Percentiles rank a stretch among this genome's conserved stretches.
These are phyloP conservation scores for Suillus spraguei DNA, from an alignment of 768 basidiomycete genomes.

Conservation along the genomic window DNA sequence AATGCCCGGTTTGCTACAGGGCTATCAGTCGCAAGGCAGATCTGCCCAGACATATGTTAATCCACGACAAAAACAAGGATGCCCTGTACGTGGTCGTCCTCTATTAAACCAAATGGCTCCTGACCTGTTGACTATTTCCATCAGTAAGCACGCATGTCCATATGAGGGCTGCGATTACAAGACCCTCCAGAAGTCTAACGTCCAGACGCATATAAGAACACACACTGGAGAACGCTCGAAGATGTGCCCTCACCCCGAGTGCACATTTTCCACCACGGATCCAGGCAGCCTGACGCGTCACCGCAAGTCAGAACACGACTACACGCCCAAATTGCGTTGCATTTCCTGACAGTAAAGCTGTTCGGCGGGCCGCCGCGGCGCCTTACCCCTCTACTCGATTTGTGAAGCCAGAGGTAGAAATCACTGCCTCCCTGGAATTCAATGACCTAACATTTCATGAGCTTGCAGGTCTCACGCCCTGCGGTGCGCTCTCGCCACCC, in stretches of 20 bases:
- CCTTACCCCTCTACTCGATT: conserved; percentile 13
- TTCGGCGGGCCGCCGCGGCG: conserved; percentile 1
- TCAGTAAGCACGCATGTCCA: conserved; percentile 29
- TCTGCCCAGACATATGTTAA: conserved; percentile 29
- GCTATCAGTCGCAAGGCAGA: conserved; percentile 28
- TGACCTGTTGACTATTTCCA: conserved; percentile 8
- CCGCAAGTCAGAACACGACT: conserved; percentile 20
- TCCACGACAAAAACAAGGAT: conserved; percentile 26
- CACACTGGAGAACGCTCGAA: conserved; percentile 22
- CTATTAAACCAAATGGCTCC: not conserved
- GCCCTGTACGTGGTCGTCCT: conserved; percentile 20
- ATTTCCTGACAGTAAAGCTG: not conserved
- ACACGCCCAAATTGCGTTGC: conserved; percentile 17
- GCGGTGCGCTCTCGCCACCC: not conserved
- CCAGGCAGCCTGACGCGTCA: conserved; percentile 28
- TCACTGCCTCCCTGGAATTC: not conserved
- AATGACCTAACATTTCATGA: conserved; percentile 6
- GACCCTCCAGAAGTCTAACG: conserved; percentile 31
- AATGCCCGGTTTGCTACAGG: conserved; percentile 21
- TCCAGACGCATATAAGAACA: conserved; percentile 28
- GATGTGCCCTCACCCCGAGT: conserved; percentile 21
- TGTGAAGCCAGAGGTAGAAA: not conserved
- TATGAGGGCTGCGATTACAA: conserved; percentile 21
- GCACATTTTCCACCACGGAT: conserved; percentile 18
- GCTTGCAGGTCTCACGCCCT: not conserved